A percentile compares a stretch with the other conserved stretches of the same genome.
phyloP scores from a whole-genome alignment of 2,329 filamentous ascomycete species.

The Penicillium janthinellum region DNA sequence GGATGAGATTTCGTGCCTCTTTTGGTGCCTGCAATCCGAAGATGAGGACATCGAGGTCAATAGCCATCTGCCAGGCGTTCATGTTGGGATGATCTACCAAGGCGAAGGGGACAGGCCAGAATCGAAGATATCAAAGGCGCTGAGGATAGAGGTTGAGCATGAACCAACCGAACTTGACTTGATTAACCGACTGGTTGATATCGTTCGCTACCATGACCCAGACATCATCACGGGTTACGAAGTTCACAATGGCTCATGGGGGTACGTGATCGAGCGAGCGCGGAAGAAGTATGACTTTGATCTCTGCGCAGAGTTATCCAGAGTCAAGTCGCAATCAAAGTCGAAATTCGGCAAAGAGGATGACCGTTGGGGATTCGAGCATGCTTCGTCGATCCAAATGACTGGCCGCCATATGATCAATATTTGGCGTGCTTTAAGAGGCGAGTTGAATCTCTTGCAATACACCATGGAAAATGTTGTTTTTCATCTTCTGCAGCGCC shows the following conservation, averaged over 20 bases:
- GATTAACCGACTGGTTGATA: slow-evolving; percentile 80
- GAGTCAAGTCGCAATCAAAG: slow-evolving; percentile 81
- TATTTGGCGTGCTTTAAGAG: slow-evolving; percentile 92
- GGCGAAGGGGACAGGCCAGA: slow-evolving; percentile 63
- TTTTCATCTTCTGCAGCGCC: slow-evolving; percentile 83
- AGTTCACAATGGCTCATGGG: slow-evolving; percentile 91
- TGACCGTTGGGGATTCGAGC: slow-evolving; percentile 91
- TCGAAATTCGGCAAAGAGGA: slow-evolving; percentile 82
- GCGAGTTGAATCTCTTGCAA: slow-evolving; percentile 87
- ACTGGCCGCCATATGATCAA: slow-evolving; percentile 96
- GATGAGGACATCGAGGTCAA: slow-evolving; percentile 59
- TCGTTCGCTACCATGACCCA: slow-evolving; percentile 81
- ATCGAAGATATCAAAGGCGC: slow-evolving; percentile 63
- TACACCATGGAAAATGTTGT: slow-evolving; percentile 96
- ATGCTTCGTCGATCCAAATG: slow-evolving; percentile 87
- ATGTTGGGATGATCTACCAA: slow-evolving; percentile 73
- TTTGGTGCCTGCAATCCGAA: slow-evolving; percentile 85
- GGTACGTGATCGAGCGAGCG: slow-evolving; percentile 89
- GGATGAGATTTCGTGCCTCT: slow-evolving; percentile 84
- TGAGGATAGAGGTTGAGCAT: slow-evolving; percentile 66
- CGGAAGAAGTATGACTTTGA: slow-evolving; percentile 85
- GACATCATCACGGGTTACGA: slow-evolving; percentile 95
- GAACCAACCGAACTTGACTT: slow-evolving; percentile 82
- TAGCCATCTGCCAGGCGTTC: slow-evolving; percentile 52
- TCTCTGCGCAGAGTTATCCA: slow-evolving; percentile 85